Base-by-base conservation (phyloP, 345 rosid species). In the Murraya paniculata region DNA sequence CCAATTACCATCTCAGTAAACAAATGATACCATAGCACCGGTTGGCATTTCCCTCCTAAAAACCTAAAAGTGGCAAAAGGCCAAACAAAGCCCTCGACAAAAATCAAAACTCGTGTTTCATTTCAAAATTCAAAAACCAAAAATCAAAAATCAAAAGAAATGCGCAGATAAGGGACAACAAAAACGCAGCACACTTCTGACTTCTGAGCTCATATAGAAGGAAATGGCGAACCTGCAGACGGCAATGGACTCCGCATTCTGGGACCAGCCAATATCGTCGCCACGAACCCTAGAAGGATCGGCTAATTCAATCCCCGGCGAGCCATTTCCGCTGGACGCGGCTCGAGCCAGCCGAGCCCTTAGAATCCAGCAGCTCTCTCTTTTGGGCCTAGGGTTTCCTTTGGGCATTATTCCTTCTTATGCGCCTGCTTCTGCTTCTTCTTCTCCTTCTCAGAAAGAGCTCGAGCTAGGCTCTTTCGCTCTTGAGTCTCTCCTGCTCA, bases 361-460 rank as follows among this genome's bases (percentile, higher is more conserved):
- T 81, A 85, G 98, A 74, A 86, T 93, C 85, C 98, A 95, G 71
- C 98, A 95, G 78, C 92, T 95, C 77, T 89, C 98, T 57, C n/a
- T 93, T 9, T 77, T 93, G 30, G 79, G 88, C 9, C 81, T 84
- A 72, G 98, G 95, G 13, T 88, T 95, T 74, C 98, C 98, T 72
- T 81, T 95, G 9, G 97, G 97, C 57, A 81, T 93, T 81, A 86
- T 95, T 36, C 98, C 98, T 33, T 86, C 98, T 35, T 82, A 85
- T 16, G 65, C 90, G 77, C 91, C 93, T 21, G 65, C 90, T 78
- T 90, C 93, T 21, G 21, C 91, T 77, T 72, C 87, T 0, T 90
- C 93, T 18, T 16, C 91, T 77, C 74, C 87, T 0, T 83, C 57
- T 38, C 86, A 59, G 64, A 88, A 84, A 81, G 89, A 88, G 27